These are phyloP conservation scores for Phaeodactylum tricornutum DNA, from an alignment of 108 stramenopile species.

Conservation along the genomic window DNA sequence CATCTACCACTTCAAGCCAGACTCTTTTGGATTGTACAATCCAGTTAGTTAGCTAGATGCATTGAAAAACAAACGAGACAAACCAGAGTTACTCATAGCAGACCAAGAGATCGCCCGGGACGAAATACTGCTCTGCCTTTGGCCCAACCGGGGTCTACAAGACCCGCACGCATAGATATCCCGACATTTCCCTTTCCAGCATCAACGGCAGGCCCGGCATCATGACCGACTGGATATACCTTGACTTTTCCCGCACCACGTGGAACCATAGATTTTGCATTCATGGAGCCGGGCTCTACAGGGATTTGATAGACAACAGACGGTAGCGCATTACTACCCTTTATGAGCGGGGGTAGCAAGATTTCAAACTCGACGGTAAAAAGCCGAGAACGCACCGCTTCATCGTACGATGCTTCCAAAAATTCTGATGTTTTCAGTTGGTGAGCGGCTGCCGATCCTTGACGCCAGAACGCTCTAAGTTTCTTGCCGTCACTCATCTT, in stretches of 20 bases:
- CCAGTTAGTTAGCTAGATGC: too few species aligned
- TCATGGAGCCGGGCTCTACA: constrained; percentile 43
- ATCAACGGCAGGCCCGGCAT: constrained; percentile 21
- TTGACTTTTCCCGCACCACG: constrained; percentile 42
- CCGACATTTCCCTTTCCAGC: constrained; percentile 40
- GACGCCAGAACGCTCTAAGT: constrained; percentile 37
- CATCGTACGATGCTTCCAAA: constrained; percentile 26
- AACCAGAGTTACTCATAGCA: too few species aligned
- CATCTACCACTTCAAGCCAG: too few species aligned
- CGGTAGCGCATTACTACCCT: constrained; percentile 23
- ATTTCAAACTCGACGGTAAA: constrained; percentile 28
- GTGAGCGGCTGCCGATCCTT: not conserved
- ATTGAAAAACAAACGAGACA: too few species aligned
- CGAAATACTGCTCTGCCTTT: constrained; percentile 57
- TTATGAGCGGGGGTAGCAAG: constrained; percentile 13
- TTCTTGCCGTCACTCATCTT: constrained; percentile 16
- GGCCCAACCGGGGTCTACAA: constrained; percentile 74
- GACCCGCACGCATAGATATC: constrained; percentile 47
- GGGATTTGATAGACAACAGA: constrained; percentile 54
- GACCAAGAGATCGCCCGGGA: constrained; percentile 54
- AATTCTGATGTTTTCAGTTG: constrained; percentile 9
- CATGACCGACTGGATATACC: constrained; percentile 45
- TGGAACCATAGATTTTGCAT: constrained; percentile 50
- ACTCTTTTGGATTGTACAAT: too few species aligned
- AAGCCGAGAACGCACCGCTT: constrained; percentile 27